Base-by-base conservation (phyloP, 139 green algal genomes). In the Asterochloris sp. region DNA sequence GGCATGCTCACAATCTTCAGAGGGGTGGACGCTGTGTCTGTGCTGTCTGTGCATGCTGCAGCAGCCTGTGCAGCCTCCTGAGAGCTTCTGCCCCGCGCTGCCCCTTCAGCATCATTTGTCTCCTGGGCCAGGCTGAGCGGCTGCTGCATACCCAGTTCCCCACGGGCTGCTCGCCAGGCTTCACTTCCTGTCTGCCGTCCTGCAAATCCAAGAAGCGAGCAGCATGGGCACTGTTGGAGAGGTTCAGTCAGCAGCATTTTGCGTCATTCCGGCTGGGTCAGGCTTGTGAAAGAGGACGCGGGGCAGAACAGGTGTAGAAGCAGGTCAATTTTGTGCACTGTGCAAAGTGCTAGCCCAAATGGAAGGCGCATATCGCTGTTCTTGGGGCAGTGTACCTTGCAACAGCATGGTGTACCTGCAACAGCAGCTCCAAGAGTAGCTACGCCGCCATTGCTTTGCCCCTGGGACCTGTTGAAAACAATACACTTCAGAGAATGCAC, bases 131-230 rank as follows among this genome's bases (percentile, higher is more conserved):
- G 47, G 60, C 60, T 69, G 76, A 6, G 6, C 13, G 21, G 66
- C 66, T 69, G 67, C 27, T 68, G 78, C 67, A 11, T 67, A 27
- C 81, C 81, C 0, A 76, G 62, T 82, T 92, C 89, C 0, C 89
- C 89, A 2, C 89, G 73, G 0, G 76, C 47, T 12, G 80, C 69
- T 54, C 83, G 54, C 89, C 89, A 92, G 62, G 71, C 87, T 0
- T 62, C 80, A n/a, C 77, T 80, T 21, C 87, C 89, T 13, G 87
- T 90, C n/a, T 83, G 73, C 61, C 89, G 63, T 10, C 83, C 83
- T 84, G 81, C 73, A 84, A 13, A 26, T 10, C 1, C 66, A 71
- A 26, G 66, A 71, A 26, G 8, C 1, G 66, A 21, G 1, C 19
- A 71, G 19, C 17, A 23, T 21, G 66, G 21, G 17, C 21, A 26